Evolutionary conservation across 2,329 filamentous ascomycete species (phyloP).

Genomic region (Ilyonectria destructans): DNA sequence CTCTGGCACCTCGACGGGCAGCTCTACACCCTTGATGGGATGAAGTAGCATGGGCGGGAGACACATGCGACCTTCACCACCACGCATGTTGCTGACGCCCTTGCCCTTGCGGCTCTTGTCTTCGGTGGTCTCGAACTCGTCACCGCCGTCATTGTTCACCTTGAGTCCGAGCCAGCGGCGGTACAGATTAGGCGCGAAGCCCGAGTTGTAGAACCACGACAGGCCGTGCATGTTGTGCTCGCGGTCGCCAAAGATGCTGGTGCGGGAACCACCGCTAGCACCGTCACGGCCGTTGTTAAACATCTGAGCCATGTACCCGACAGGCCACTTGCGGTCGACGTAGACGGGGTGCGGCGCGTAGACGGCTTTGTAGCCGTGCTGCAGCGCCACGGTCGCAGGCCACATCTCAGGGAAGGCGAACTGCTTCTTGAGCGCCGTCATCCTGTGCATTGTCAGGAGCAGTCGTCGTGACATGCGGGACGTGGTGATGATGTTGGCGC

Average conservation of each 20-base stretch:
- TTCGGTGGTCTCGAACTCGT: constrained; percentile 78
- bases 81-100: constrained; percentile 69
- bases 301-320: constrained; percentile 81
- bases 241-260: constrained; percentile 84
- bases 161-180: constrained; percentile 88
- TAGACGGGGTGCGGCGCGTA: constrained; percentile 92
- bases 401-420: constrained; percentile 98
- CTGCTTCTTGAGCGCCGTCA: constrained; percentile 88
- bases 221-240: constrained; percentile 92
- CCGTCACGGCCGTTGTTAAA: constrained; percentile 87
- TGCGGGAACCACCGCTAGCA: constrained; percentile 80
- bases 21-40: constrained; percentile 84
- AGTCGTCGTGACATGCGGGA: constrained; percentile 87
- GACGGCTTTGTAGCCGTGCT: constrained; percentile 94
- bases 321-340: constrained; percentile 89
- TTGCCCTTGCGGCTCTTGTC: constrained; percentile 67
- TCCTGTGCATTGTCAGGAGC: constrained; percentile 89
- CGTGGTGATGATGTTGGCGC: constrained; percentile 91
- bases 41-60: constrained; percentile 91
- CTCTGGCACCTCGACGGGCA: constrained; percentile 73
- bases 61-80: constrained; percentile 90
- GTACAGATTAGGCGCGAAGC: constrained; percentile 87
- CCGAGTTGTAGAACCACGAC: constrained; percentile 93
- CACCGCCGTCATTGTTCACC: constrained; percentile 84
- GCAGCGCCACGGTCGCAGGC: constrained; percentile 88